Conservation (phyloP, 2,329 filamentous ascomycete species). For the Fusarium virguliforme region DNA sequence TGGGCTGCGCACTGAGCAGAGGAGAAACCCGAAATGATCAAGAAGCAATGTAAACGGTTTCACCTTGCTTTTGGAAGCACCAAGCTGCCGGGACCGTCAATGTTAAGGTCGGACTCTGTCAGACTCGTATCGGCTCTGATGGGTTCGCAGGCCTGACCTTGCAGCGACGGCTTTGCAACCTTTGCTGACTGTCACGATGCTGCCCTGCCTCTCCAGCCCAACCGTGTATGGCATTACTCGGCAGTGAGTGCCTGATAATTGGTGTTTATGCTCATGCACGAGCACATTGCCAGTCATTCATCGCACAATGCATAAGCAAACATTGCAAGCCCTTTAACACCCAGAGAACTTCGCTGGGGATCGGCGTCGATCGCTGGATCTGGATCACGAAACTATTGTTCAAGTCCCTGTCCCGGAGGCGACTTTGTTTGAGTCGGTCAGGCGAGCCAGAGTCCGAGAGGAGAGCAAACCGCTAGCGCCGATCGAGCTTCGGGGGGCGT, state of each 20-base stretch:
- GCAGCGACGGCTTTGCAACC: not conserved
- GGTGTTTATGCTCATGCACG: slow-evolving; percentile 18
- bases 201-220: not conserved
- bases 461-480: slow-evolving; percentile 23
- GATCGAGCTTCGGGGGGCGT: slow-evolving; percentile 23
- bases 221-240: not conserved
- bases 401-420: slow-evolving; percentile 16
- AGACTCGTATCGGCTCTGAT: slow-evolving; percentile 16
- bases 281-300: not conserved
- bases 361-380: slow-evolving; percentile 35
- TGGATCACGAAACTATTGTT: slow-evolving; percentile 21
- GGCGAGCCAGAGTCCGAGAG: slow-evolving; percentile 15
- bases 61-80: slow-evolving; percentile 19
- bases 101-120: not conserved
- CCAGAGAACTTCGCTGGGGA: slow-evolving; percentile 21
- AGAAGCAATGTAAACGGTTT: slow-evolving; percentile 24
- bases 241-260: slow-evolving; percentile 17
- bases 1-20: slow-evolving; percentile 4
- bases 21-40: not conserved
- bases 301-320: slow-evolving; percentile 26
- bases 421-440: slow-evolving; percentile 19
- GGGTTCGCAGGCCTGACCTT: slow-evolving; percentile 9
- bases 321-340: slow-evolving; percentile 21
- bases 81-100: slow-evolving; percentile 14
- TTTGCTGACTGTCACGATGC: slow-evolving; percentile 1